Conservation (phyloP, 176 grass and related monocot genomes). For the Cocos nucifera region DNA sequence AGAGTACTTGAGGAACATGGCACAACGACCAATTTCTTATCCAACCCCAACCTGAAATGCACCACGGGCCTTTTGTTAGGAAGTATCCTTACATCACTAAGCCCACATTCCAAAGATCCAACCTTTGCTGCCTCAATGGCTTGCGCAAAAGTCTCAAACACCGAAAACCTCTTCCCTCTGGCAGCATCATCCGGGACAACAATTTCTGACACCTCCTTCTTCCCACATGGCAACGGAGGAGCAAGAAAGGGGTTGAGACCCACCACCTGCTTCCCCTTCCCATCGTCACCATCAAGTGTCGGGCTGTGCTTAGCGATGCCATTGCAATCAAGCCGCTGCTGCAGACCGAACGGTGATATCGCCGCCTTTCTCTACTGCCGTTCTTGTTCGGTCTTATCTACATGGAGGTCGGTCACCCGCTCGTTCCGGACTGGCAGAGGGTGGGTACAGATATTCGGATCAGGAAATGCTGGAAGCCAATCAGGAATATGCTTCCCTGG, state of each 20-base stretch:
- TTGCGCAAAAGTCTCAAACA: slow-evolving; percentile 62
- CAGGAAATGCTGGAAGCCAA: slow-evolving; percentile 73
- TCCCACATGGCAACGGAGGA: slow-evolving; percentile 34
- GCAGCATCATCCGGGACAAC: slow-evolving; percentile 22
- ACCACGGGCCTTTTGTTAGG: slow-evolving; percentile 48
- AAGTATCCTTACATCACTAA: slow-evolving; percentile 33
- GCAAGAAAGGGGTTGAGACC: slow-evolving; percentile 59
- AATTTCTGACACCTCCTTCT: slow-evolving; percentile 47
- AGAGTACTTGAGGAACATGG: slow-evolving; percentile 20
- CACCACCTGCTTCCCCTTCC: slow-evolving; percentile 47
- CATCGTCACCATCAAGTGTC: slow-evolving; percentile 1
- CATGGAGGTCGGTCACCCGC: slow-evolving; percentile 24
- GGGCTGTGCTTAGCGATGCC: slow-evolving; percentile 28
- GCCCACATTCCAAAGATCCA: slow-evolving; percentile 34
- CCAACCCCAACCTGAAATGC: slow-evolving; percentile 53
- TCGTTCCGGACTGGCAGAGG: slow-evolving; percentile 34
- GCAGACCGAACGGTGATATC: slow-evolving; percentile 68
- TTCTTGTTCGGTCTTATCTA: slow-evolving; percentile 40
- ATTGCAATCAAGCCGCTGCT: slow-evolving; percentile 39
- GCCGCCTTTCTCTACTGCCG: slow-evolving; percentile 63
- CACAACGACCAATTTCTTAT: slow-evolving; percentile 23
- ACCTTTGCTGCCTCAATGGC: slow-evolving; percentile 40
- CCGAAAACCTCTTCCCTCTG: slow-evolving; percentile 31
- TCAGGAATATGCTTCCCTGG: slow-evolving; percentile 50
- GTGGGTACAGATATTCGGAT: slow-evolving; percentile 38